phyloP scores from a whole-genome alignment of 2,329 filamentous ascomycete species.

The Beauveria sp. region DNA sequence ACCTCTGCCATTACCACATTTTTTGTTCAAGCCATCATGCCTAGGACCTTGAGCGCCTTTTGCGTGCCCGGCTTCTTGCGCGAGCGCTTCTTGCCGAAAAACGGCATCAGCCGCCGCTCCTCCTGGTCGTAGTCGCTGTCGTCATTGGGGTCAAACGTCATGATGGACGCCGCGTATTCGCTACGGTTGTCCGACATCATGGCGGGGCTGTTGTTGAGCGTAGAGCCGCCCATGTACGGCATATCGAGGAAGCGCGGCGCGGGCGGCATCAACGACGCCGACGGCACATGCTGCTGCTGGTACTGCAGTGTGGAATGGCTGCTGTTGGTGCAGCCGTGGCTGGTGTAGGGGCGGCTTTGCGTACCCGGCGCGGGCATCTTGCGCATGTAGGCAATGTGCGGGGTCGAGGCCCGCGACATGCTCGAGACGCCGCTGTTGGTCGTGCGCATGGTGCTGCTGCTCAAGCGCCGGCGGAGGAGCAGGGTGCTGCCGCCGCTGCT shows the following conservation, averaged over 20 bases:
- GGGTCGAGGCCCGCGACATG: background rate
- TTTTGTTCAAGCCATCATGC: conserved; percentile 26
- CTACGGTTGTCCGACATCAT: background rate
- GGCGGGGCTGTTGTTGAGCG: background rate
- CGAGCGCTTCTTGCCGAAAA: conserved; percentile 31
- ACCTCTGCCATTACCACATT: too few species aligned
- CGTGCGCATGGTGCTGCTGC: background rate
- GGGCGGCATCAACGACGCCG: background rate
- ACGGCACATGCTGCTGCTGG: background rate
- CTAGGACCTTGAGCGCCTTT: conserved; percentile 48
- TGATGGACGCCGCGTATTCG: conserved; percentile 15
- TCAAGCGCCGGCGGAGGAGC: background rate
- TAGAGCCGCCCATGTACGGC: background rate
- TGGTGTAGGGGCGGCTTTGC: background rate
- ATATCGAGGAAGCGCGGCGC: background rate
- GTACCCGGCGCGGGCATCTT: background rate
- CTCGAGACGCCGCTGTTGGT: background rate
- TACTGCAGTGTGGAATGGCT: background rate
- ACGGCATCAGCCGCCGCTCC: conserved; percentile 45
- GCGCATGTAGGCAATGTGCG: background rate
- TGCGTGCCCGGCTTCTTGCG: conserved; percentile 34
- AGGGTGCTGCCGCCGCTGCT: background rate
- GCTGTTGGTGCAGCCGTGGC: background rate
- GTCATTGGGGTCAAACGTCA: conserved; percentile 27
- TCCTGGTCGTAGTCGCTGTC: conserved; percentile 39